Conservation (phyloP, 176 grass and related monocot genomes). For the Thalia dealbata region DNA sequence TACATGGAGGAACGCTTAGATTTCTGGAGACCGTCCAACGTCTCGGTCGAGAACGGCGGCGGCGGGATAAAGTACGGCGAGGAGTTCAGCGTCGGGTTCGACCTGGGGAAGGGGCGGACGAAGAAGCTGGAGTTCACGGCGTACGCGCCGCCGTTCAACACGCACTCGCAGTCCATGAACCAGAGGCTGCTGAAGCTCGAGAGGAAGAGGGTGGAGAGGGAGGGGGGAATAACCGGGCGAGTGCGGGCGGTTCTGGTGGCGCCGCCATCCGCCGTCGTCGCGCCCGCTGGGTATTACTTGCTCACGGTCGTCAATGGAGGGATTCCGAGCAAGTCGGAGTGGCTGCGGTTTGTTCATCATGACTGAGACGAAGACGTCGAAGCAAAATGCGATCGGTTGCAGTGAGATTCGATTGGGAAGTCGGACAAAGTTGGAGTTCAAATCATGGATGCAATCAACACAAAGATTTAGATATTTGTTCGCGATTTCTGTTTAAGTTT, state of each 20-base stretch:
- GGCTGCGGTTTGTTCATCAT: slow-evolving; percentile 26
- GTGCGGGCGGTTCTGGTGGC: slow-evolving; percentile 16
- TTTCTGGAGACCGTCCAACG: neutral
- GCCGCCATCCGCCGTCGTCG: slow-evolving; percentile 24
- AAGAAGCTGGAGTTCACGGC: slow-evolving; percentile 14
- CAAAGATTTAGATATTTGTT: too few species aligned
- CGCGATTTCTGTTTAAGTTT: too few species aligned
- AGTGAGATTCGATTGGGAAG: too few species aligned
- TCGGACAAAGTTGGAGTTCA: too few species aligned
- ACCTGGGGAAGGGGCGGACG: neutral
- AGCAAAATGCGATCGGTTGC: too few species aligned
- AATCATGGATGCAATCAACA: too few species aligned
- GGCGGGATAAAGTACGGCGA: slow-evolving; percentile 15
- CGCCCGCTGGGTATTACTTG: slow-evolving; percentile 33
- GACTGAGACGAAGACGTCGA: neutral
- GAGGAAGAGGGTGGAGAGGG: slow-evolving; percentile 2
- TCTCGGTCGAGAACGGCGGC: neutral
- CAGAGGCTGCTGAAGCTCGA: slow-evolving; percentile 29
- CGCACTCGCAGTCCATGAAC: slow-evolving; percentile 38
- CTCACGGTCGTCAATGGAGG: slow-evolving; percentile 34
- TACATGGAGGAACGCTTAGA: slow-evolving; percentile 23
- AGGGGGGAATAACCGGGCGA: neutral
- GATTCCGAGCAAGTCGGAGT: slow-evolving; percentile 30
- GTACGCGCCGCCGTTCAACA: slow-evolving; percentile 26
- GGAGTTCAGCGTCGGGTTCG: slow-evolving; percentile 13